Evolutionary conservation across 306 rosid genomes (phyloP), one percentile per base, ranked within the genome.

Genomic region (Prinsepia uniflora): DNA sequence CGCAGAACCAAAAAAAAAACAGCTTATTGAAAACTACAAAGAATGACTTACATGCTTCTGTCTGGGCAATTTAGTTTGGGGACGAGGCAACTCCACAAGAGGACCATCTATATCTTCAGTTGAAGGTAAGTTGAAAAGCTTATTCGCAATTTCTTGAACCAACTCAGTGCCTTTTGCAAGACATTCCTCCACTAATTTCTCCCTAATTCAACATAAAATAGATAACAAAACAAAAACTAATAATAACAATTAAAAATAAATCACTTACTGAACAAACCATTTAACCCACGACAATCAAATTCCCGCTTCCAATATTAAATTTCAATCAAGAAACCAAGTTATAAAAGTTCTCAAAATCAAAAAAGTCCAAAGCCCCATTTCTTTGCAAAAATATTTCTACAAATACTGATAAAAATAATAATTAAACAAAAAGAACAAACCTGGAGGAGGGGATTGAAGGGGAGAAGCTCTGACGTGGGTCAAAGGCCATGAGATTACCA

Each of bases 91-190:
- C 58, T 69, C 82, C 74, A 94, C 88, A 20, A 94, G 88, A 11
- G 97, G 96, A 5, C 98, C 98, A 46, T 89, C 96, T 17, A 86
- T 47, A 30, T 86, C 88, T 81, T 89, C 91, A 3, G 89, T 84
- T 2, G 98, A 82, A 55, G 95, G 97, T 46, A 87, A 70, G 63
- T 78, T 72, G 73, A 94, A 94, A 64, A 94, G 85, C 14, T 78
- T 52, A 78, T 89, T 81, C 0, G 89, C 96, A 8, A 94, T 86
- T 70, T 84, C 83, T 76, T 94, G 98, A 82, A 86, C 96, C 63
- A 91, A 67, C 76, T 87, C 88, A 6, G 97, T 86, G 55, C 91
- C 98, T 81, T 79, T 86, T 39, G 76, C 67, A 47, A 94, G 79
- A 74, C 87, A 86, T 40, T 87, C 85, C 8, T 65, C 79, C 62